Percentiles rank a stretch among this genome's conserved stretches.
phyloP scores from a whole-genome alignment of 2,329 filamentous ascomycete species.

The Aspergillus latus region DNA sequence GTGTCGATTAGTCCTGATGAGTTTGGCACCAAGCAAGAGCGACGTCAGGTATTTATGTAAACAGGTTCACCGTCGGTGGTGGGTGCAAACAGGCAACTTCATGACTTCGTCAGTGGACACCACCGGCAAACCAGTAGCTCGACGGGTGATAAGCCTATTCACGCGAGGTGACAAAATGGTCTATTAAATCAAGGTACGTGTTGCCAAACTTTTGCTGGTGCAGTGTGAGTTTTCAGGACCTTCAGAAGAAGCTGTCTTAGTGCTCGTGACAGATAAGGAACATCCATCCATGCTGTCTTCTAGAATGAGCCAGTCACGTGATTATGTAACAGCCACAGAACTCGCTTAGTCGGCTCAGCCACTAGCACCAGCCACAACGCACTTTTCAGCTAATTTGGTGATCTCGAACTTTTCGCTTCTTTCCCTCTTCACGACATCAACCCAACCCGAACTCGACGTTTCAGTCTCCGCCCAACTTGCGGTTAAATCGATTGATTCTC shows the following conservation, averaged over 20 bases:
- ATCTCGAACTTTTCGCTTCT: slow-evolving; percentile 27
- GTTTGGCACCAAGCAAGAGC: slow-evolving; percentile 3
- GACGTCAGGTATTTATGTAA: slow-evolving; percentile 18
- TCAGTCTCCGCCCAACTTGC: slow-evolving; percentile 98
- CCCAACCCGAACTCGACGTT: slow-evolving; percentile 77
- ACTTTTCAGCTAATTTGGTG: slow-evolving; percentile 39
- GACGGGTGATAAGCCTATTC: slow-evolving; percentile 16
- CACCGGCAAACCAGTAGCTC: slow-evolving; percentile 21
- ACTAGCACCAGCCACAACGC: slow-evolving; percentile 33
- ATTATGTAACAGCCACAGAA: slow-evolving; percentile 23
- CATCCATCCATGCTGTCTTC: slow-evolving; percentile 23
- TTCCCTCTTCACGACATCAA: slow-evolving; percentile 31
- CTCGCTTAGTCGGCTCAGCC: slow-evolving; percentile 42
- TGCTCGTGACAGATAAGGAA: not conserved
- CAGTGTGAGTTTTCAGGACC: slow-evolving; percentile 1
- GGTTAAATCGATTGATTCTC: slow-evolving; percentile 99
- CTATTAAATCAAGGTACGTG: too few relatives aligned
- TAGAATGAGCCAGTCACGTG: slow-evolving; percentile 29
- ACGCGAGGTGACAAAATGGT: not conserved
- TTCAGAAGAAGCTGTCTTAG: slow-evolving; percentile 8
- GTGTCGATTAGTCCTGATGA: slow-evolving; percentile 9
- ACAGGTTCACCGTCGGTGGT: slow-evolving; percentile 40
- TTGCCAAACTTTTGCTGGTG: too few relatives aligned
- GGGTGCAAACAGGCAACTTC: slow-evolving; percentile 39
- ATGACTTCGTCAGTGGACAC: slow-evolving; percentile 37